A percentile compares a stretch with the other conserved stretches of the same genome.
phyloP scores from a whole-genome alignment of 768 basidiomycete species.

The Pleurotus eryngii region DNA sequence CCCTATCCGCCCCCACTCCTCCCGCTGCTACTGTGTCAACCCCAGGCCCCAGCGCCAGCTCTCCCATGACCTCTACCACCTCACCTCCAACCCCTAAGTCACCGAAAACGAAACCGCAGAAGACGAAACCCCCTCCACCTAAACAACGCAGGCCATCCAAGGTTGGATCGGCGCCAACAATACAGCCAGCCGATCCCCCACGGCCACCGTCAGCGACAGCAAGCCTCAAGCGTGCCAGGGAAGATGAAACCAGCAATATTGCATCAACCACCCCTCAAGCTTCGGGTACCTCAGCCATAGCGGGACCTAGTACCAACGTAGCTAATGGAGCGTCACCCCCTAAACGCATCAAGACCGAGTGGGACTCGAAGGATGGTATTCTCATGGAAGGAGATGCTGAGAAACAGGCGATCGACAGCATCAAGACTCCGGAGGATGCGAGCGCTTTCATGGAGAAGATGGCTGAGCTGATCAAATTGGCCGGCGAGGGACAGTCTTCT shows the following conservation, averaged over 20 bases:
- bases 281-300: constrained; percentile 26
- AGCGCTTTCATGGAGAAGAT: constrained; percentile 58
- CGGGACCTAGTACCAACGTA: constrained; percentile 19
- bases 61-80: constrained; percentile 49
- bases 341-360: constrained; percentile 70
- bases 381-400: constrained; percentile 46
- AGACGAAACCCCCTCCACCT: constrained; percentile 40
- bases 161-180: constrained; percentile 11
- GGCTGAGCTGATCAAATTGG: constrained; percentile 59
- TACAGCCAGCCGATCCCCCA: constrained; percentile 26
- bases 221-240: constrained; percentile 42
- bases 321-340: constrained; percentile 61
- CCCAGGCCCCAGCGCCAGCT: constrained; percentile 42
- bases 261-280: constrained; percentile 10
- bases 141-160: constrained; percentile 32
- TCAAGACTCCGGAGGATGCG: constrained; percentile 70
- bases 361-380: constrained; percentile 70
- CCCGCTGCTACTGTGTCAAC: constrained; percentile 40
- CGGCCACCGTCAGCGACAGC: constrained; percentile 2
- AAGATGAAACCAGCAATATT: constrained; percentile 42
- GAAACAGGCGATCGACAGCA: constrained; percentile 41
- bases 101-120: constrained; percentile 51
- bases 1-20: constrained; percentile 42
- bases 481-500: constrained; percentile 42
- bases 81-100: constrained; percentile 73